phyloP scores from a whole-genome alignment of 2,329 filamentous ascomycete species.

The Colletotrichum tropicicola region DNA sequence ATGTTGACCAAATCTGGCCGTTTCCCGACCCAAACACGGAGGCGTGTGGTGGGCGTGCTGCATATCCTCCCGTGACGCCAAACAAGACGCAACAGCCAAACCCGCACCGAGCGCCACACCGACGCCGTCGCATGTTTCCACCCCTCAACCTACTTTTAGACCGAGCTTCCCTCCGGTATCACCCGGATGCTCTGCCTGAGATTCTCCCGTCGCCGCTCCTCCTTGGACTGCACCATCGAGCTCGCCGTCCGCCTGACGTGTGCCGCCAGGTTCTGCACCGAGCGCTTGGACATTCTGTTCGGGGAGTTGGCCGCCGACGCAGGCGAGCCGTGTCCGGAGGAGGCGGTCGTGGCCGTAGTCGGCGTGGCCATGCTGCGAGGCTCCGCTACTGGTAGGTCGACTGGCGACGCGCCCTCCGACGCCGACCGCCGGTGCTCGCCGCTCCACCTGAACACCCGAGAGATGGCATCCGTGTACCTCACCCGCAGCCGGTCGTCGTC shows the following conservation, averaged over 20 bases:
- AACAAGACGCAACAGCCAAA: too few relatives aligned
- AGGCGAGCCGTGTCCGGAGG: neutral
- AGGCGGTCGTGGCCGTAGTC: neutral
- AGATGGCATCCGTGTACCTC: conserved; percentile 27
- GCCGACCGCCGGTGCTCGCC: conserved; percentile 22
- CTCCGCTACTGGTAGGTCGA: neutral
- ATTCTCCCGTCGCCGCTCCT: conserved; percentile 44
- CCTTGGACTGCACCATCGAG: conserved; percentile 30
- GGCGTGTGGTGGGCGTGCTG: too few relatives aligned
- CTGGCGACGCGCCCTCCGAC: conserved; percentile 3
- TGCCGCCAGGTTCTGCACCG: conserved; percentile 27
- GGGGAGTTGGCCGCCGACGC: neutral
- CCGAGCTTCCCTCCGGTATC: conserved; percentile 35
- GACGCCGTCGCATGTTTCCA: neutral
- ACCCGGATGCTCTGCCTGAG: conserved; percentile 47
- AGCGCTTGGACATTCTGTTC: conserved; percentile 4
- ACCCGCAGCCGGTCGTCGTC: conserved; percentile 25
- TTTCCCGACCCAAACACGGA: too few relatives aligned
- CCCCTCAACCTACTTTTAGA: neutral
- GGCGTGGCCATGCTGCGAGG: conserved; percentile 3
- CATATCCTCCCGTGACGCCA: too few relatives aligned
- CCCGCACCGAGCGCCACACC: too few relatives aligned
- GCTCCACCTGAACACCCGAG: conserved; percentile 26
- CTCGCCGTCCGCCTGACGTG: conserved; percentile 29
- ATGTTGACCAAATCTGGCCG: neutral